Percentiles rank a stretch among this genome's conserved stretches.
Conservation (phyloP, 768 basidiomycete species). For the Rhodotorula taiwanensis region DNA sequence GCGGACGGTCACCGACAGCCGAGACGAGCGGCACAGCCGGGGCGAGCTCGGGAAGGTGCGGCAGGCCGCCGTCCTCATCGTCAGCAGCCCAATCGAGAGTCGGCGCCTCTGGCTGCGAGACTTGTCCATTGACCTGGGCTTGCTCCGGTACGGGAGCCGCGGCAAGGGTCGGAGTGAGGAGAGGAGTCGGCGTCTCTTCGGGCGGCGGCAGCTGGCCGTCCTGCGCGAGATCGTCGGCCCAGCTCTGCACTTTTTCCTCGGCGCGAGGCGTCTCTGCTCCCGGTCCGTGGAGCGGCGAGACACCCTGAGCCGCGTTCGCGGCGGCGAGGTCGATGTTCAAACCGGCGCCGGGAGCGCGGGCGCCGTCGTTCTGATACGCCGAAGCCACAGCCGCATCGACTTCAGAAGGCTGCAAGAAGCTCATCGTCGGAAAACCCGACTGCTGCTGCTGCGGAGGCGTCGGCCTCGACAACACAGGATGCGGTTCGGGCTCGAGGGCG, state of each 20-base stretch:
- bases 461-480: not conserved
- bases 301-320: not conserved
- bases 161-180: not conserved
- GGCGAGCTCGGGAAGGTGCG: constrained; percentile 24
- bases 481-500: constrained; percentile 6
- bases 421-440: not conserved
- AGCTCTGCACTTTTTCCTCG: constrained; percentile 26
- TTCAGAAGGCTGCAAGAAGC: constrained; percentile 39
- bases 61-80: constrained; percentile 13
- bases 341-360: too few relatives aligned
- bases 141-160: not conserved
- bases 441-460: not conserved
- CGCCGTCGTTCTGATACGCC: too few relatives aligned
- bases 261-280: constrained; percentile 1
- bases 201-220: constrained; percentile 1
- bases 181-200: not conserved
- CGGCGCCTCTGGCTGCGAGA: not conserved
- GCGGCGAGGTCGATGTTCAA: constrained; percentile 2
- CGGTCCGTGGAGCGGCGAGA: not conserved
- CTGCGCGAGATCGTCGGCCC: constrained; percentile 33
- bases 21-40: constrained; percentile 4
- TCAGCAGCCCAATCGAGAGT: constrained; percentile 26
- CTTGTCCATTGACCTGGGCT: not conserved
- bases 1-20: not conserved
- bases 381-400: constrained; percentile 11